Percentiles rank a stretch among this genome's conserved stretches.
Evolutionary conservation across 306 rosid genomes (phyloP).

Genomic region (Malus fusca): DNA sequence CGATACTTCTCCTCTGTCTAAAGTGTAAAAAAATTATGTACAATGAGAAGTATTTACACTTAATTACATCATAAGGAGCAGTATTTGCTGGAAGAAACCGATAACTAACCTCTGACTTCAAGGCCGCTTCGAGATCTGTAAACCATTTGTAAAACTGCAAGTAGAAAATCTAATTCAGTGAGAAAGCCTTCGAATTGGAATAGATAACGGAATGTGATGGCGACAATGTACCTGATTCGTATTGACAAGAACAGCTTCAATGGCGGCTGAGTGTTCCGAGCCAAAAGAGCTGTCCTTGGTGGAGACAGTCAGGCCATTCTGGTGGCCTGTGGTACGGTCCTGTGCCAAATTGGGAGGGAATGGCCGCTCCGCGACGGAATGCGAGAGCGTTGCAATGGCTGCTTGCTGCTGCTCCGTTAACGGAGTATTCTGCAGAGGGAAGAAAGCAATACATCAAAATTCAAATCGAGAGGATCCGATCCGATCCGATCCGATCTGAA

Average conservation of each 20-base stretch:
- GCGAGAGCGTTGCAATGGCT: conserved; percentile 56
- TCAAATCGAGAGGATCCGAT: neutral
- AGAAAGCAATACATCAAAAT: neutral
- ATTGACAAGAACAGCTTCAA: conserved; percentile 67
- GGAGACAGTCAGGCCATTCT: conserved; percentile 44
- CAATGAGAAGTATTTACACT: conserved; percentile 8
- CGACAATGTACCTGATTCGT: conserved; percentile 63
- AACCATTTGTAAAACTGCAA: conserved; percentile 94
- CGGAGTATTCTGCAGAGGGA: conserved; percentile 67
- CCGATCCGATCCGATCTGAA: neutral
- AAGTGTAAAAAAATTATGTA: neutral
- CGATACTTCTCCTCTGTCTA: conserved; percentile 98
- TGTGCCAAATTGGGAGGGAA: conserved; percentile 73
- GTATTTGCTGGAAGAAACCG: neutral
- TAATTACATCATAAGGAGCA: neutral
- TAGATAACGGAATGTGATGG: neutral
- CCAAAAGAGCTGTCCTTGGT: conserved; percentile 45
- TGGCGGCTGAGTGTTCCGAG: conserved; percentile 46
- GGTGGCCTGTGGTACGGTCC: conserved; percentile 44
- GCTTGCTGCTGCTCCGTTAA: conserved; percentile 73
- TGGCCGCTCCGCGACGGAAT: conserved; percentile 76
- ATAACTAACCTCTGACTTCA: conserved; percentile 87
- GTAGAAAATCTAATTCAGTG: conserved; percentile 5
- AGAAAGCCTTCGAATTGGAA: neutral
- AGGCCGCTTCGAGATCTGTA: conserved; percentile 87